These are phyloP conservation scores for Microcos paniculata DNA, from an alignment of 345 rosid species.

Conservation along the genomic window DNA sequence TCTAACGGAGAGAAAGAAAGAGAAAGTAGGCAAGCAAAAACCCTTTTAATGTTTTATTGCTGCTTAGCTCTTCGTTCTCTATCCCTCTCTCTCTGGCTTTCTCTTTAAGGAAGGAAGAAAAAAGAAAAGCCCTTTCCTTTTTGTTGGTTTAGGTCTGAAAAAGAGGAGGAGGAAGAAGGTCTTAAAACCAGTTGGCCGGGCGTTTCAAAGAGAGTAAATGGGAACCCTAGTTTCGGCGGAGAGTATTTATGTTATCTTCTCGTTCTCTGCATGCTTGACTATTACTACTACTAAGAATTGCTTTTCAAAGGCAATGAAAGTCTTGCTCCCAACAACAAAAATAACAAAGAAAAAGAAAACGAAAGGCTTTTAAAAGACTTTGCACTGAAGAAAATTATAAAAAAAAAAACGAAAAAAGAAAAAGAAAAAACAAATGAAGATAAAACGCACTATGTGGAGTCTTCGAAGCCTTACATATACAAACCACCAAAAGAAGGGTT, in stretches of 20 bases:
- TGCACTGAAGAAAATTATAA: not conserved
- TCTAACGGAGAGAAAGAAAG: conserved; percentile 47
- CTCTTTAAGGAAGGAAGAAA: not conserved
- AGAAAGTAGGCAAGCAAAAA: conserved; percentile 47
- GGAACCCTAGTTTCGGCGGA: conserved; percentile 35
- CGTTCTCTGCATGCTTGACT: conserved; percentile 38
- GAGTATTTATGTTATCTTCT: conserved; percentile 16
- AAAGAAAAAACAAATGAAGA: conserved; percentile 19
- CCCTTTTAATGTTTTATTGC: not conserved
- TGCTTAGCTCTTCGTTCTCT: conserved; percentile 76
- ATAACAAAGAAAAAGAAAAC: conserved; percentile 9
- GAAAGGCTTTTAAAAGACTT: conserved; percentile 8
- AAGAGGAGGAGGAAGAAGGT: conserved; percentile 23
- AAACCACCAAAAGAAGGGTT: conserved; percentile 41
- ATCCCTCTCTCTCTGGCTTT: conserved; percentile 54
- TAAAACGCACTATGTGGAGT: conserved; percentile 63
- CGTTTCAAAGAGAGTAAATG: conserved; percentile 1
- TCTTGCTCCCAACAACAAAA: conserved; percentile 3
- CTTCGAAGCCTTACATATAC: conserved; percentile 73
- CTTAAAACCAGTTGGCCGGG: not conserved
- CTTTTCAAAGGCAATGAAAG: conserved; percentile 3
- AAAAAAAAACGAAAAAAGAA: not conserved
- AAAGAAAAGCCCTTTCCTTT: not conserved
- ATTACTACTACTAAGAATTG: not conserved
- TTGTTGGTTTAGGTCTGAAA: conserved; percentile 9